Evolutionary conservation across 257 asterid genomes (phyloP), one percentile per base, ranked within the genome.

Genomic region (Dorcoceras hygrometricum): DNA sequence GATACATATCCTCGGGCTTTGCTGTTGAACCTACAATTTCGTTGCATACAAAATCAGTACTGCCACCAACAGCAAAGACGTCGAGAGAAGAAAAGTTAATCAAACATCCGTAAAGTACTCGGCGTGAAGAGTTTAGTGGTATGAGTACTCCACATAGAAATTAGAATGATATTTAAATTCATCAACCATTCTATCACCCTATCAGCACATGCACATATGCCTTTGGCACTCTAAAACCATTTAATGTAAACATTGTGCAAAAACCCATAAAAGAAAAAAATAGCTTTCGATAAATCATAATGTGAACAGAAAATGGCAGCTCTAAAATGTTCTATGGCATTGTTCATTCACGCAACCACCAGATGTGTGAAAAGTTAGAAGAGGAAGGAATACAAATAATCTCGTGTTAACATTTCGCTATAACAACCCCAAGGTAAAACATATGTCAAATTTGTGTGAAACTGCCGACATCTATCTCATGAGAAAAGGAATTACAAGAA

Each of bases 1-100:
- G 83, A 71, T 94, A 87, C 98, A 90, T 90, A 77, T 94, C 98
- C 83, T 94, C 99, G 46, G 99, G 99, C 80, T 94, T 94, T 76
- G 95, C 98, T 29, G 96, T 94, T 22, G 96, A 90, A 60, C 99
- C 99, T 94, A 64, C 66, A 67, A 69, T 62, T 29, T 57, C 69
- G 81, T 68, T 57, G 66, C 16, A 63, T 46, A 18, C 18, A 46
- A 14, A 46, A 64, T 58, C 51, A 54, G 73, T 64, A 53, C n/a
- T 50, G 58, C 70, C n/a, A 64, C 60, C 57, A 28, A 62, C 65
- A 50, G 24, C 20, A 57, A 57, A n/a, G 63, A 54, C 28, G 43
- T 23, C 54, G 14, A 59, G 43, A 70, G 64, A 57, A 50, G 32
- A 60, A 66, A 32, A 62, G 2, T 32, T 62, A 20, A 27, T 14